Evolutionary conservation across 2,329 filamentous ascomycete genomes (phyloP), one percentile per base, ranked within the genome.

Genomic region (Chaetomium strumarium): DNA sequence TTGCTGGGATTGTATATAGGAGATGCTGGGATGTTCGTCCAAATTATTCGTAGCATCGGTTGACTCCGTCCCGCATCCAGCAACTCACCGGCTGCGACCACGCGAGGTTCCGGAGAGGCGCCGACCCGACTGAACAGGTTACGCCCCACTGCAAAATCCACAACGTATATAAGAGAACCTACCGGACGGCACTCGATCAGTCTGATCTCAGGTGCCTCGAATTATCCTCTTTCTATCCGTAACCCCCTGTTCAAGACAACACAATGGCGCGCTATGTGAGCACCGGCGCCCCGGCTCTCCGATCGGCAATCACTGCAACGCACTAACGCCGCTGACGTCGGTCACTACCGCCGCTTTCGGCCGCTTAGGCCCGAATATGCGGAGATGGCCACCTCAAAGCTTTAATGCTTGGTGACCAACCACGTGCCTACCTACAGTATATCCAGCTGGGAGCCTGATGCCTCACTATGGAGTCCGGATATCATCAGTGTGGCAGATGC

Each of bases 51-150:
- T 24, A 24, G 24, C 24, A 24, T 24, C 24, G 24, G 24, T 37
- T 31, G 42, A 7, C 29, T 56, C 53, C 33, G 43, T 43, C 44
- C 12, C 29, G 19, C 12, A 29, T 24, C 14, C 37, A 16, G 34
- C 17, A 45, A 51, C 24, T 39, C 29, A 38, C 14, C 40, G 24
- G 24, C 24, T 4, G 24, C 24, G 24, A 24, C 7, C 31, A 11
- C 9, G 19, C 20, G n/a, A 19, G 20, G 14, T 47, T 53, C 50
- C 53, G 51, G 38, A 36, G n/a, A 46, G 33, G 30, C 47, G 20
- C 51, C 40, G 52, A 51, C 16, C n/a, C 24, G 7, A 24, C 24
- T 24, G 13, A 33, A 33, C 31, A 34, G 10, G 29, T 16, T 44
- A 12, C 16, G 6, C 34, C 46, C 46, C 41, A 20, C 29, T 20